Percentiles rank a stretch among this genome's conserved stretches.
Conservation (phyloP, 306 rosid genomes). For the Vigna mungo region DNA sequence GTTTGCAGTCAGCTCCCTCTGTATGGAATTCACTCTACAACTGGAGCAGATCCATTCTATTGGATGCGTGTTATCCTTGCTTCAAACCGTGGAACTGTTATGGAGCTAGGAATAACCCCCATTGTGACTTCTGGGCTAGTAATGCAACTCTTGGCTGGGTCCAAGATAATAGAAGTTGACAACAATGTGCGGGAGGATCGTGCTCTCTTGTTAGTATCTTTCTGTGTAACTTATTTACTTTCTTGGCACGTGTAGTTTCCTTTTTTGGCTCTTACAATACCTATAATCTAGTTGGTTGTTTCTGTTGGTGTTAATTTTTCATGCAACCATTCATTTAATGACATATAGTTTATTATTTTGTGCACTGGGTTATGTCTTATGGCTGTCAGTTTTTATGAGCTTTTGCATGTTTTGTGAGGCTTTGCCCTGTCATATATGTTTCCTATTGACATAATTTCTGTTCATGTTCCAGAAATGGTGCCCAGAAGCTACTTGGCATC, state of each 20-base stretch:
- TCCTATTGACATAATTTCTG: background rate
- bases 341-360: background rate
- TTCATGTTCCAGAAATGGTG: slow-evolving; percentile 61
- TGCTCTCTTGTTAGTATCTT: slow-evolving; percentile 64
- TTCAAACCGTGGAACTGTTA: slow-evolving; percentile 79
- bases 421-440: background rate
- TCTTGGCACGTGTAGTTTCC: background rate
- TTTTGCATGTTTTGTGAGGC: background rate
- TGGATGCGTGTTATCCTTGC: slow-evolving; percentile 87
- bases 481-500: slow-evolving; percentile 78
- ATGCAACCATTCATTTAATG: background rate
- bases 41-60: slow-evolving; percentile 80
- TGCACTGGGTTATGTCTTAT: background rate
- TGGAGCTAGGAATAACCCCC: slow-evolving; percentile 81
- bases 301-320: background rate
- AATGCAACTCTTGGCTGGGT: slow-evolving; percentile 70
- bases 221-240: background rate
- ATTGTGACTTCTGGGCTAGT: slow-evolving; percentile 76
- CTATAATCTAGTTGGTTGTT: background rate
- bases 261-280: background rate
- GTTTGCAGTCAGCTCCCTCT: slow-evolving; percentile 84
- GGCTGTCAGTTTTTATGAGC: background rate
- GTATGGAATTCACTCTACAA: slow-evolving; percentile 79
- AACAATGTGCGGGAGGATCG: slow-evolving; percentile 81
- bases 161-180: slow-evolving; percentile 73